phyloP scores from a whole-genome alignment of 495 filamentous ascomycete genomes.

The Letharia columbiana region DNA sequence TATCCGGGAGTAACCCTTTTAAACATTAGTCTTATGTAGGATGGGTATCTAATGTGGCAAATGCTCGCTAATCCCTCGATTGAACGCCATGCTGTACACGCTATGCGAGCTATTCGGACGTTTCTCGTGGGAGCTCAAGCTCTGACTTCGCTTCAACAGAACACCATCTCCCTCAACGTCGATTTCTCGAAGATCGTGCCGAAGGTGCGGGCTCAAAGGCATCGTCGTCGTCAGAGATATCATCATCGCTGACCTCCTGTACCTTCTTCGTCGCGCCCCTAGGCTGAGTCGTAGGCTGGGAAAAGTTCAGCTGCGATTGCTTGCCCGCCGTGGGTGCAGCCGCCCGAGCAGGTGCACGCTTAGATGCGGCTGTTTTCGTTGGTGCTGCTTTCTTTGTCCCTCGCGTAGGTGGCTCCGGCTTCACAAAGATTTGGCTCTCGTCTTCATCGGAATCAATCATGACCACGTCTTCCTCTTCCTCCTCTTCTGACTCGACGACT shows the following conservation, averaged over 20 bases:
- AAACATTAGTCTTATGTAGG: not conserved
- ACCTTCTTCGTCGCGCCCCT: constrained; percentile 37
- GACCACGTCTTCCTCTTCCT: constrained; percentile 54
- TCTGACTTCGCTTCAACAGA: not conserved
- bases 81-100: not conserved
- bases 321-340: constrained; percentile 33
- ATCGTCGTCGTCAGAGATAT: constrained; percentile 68
- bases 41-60: constrained; percentile 1
- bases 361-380: constrained; percentile 31
- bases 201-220: constrained; percentile 59
- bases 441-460: constrained; percentile 54
- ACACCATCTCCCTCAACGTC: constrained; percentile 11
- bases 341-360: constrained; percentile 33
- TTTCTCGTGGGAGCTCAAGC: not conserved
- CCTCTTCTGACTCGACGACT: constrained; percentile 50
- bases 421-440: constrained; percentile 47
- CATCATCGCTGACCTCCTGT: constrained; percentile 49
- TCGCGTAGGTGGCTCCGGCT: constrained; percentile 39
- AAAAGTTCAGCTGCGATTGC: constrained; percentile 72
- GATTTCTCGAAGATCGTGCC: constrained; percentile 22
- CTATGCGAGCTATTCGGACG: not conserved
- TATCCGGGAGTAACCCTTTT: not conserved
- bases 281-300: constrained; percentile 43
- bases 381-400: constrained; percentile 34
- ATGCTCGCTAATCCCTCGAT: not conserved